Evolutionary conservation across 805 yeast species (phyloP).

Genomic region (Kazachstania kunashirensis): DNA sequence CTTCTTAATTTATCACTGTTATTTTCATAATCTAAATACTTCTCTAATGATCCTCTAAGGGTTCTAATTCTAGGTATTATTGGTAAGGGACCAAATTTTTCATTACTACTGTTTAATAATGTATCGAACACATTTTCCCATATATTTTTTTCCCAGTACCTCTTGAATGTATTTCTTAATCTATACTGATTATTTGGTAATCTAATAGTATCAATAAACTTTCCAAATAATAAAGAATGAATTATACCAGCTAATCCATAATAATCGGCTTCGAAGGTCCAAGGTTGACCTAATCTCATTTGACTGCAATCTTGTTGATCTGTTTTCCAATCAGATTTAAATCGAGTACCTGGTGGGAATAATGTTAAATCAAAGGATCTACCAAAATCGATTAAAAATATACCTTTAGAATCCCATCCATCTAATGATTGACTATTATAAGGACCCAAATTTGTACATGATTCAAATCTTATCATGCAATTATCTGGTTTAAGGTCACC

Average conservation of each 20-base stretch:
- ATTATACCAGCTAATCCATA: constrained; percentile 70
- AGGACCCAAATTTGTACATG: constrained; percentile 11
- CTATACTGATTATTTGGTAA: constrained; percentile 25
- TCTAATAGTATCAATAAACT: constrained; percentile 40
- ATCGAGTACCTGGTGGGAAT: constrained; percentile 41
- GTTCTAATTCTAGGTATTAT: constrained; percentile 30
- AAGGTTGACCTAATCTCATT: constrained; percentile 47
- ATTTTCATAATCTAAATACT: constrained; percentile 6
- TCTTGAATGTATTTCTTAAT: constrained; percentile 42
- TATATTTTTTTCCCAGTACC: constrained; percentile 66
- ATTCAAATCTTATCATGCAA: constrained; percentile 57
- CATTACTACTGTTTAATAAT: constrained; percentile 53
- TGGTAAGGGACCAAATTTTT: constrained; percentile 31
- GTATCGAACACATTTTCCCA: constrained; percentile 62
- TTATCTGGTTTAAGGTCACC: constrained; percentile 84
- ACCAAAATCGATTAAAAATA: constrained; percentile 71
- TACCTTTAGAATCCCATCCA: constrained; percentile 46
- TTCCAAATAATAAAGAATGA: constrained; percentile 66
- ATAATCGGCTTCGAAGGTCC: constrained; percentile 78
- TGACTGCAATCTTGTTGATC: constrained; percentile 68
- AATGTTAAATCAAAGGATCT: constrained; percentile 62
- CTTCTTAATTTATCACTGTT: constrained; percentile 23
- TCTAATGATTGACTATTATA: constrained; percentile 30
- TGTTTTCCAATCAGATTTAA: constrained; percentile 49
- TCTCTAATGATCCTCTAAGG: constrained; percentile 9